Evolutionary conservation across 371 early-diverging fungal genomes (phyloP), one percentile per base, ranked within the genome.

Genomic region (Mortierella sp.): DNA sequence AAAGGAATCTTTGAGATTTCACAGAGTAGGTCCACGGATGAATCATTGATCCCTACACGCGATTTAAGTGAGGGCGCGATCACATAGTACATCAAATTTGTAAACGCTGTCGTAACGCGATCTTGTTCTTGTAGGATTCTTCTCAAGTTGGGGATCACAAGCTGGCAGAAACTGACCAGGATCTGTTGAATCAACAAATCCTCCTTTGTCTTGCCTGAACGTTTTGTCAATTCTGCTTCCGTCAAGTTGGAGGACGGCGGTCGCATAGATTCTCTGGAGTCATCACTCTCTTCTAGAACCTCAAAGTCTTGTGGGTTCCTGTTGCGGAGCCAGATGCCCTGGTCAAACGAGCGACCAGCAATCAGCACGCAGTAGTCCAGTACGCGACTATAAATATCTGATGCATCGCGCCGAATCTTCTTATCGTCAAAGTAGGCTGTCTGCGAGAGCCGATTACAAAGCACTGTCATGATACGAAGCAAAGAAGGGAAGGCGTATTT

Each of bases 61-160:
- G 92, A 87, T 60, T 91, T 91, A 16, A 96, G 69, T 2, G 86
- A 83, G 13, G 96, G 96, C 0, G 87, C 89, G 45, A 95, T 88
- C 22, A 95, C 89, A 77, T 96, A 96, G 72, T 96, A 95, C 65
- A 95, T 89, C 7, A 95, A 60, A 69, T 94, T 96, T 22, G 89
- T 88, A 6, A 93, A 74, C 0, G 93, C 64, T 2, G 87, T 85
- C 57, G 88, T 86, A 59, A 93, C 88, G 4, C 91, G 86, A 69
- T 96, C 96, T 60, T 92, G 92, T 71, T 96, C 96, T 69, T 75
- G 76, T 2, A 88, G 88, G 45, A 94, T 77, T 32, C 86, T 86
- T 8, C 92, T 85, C 33, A 96, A 67, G 48, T 89, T 88, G 3
- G 96, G 94, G 10, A 96, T 86, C 11, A 95, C 91, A 22, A 84